Conservation (phyloP, 768 basidiomycete species). For the Serendipita indica region DNA sequence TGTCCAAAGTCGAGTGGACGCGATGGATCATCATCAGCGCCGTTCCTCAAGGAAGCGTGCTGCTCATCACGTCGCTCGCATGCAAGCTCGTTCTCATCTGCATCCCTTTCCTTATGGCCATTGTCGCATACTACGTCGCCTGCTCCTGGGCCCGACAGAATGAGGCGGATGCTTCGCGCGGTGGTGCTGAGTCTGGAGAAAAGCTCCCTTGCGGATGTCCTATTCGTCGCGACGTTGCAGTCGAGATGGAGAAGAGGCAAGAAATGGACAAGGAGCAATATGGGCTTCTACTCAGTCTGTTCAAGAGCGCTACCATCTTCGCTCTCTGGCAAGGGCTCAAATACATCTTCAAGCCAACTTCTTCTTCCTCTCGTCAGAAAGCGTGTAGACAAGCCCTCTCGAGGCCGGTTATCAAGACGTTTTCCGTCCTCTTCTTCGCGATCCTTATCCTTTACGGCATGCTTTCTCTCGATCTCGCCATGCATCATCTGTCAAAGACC, state of each 20-base stretch:
- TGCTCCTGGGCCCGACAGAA: background rate
- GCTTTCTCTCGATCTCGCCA: background rate
- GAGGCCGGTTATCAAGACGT: background rate
- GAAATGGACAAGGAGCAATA: background rate
- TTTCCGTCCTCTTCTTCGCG: constrained; percentile 5
- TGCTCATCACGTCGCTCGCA: background rate
- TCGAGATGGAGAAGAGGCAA: too few species aligned
- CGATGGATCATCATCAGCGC: background rate
- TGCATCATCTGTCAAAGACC: background rate
- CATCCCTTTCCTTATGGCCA: constrained; percentile 6
- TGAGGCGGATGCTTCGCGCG: background rate
- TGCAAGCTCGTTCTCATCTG: background rate
- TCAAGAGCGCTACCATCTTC: constrained; percentile 8
- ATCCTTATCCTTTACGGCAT: background rate
- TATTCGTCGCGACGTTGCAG: background rate
- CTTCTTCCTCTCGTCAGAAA: background rate
- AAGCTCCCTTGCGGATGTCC: background rate
- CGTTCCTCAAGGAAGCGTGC: background rate
- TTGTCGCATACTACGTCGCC: background rate
- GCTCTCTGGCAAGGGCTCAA: background rate
- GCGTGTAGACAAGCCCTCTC: background rate
- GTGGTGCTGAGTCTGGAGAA: background rate
- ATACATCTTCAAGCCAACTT: background rate
- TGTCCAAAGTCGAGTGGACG: background rate
- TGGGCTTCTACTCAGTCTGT: background rate